Conservation (phyloP, 352 stramenopile genomes). For the Phytophthora hybrid region DNA sequence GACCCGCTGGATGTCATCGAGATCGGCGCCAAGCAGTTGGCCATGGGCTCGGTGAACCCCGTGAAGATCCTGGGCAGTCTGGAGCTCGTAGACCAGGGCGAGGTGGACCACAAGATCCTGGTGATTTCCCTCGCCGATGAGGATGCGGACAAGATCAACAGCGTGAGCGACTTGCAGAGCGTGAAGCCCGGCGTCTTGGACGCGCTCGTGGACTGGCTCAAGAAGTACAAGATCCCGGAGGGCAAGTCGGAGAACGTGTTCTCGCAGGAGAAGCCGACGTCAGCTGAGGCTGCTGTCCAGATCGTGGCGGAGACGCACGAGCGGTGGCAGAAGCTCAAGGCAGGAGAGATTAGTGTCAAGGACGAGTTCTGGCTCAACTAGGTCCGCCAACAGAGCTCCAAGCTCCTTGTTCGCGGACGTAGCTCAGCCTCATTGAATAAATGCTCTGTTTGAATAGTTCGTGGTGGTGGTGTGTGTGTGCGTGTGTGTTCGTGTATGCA, state of each 20-base stretch:
- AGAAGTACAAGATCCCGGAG: constrained; percentile 99
- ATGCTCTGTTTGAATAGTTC: constrained; percentile 40
- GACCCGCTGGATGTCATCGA: constrained; percentile 99
- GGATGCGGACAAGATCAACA: constrained; percentile 87
- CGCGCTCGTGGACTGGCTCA: constrained; percentile 95
- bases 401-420: constrained; percentile 32
- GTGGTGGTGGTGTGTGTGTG: neutral
- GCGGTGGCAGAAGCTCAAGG: constrained; percentile 77
- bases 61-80: constrained; percentile 98
- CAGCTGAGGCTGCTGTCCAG: constrained; percentile 57
- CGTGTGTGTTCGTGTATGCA: no score
- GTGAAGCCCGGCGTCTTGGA: constrained; percentile 93
- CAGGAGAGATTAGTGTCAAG: constrained; percentile 66
- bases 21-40: constrained; percentile 90
- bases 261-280: constrained; percentile 76
- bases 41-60: constrained; percentile 96
- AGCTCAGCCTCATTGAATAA: constrained; percentile 32
- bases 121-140: constrained; percentile 93
- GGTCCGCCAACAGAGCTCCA: constrained; percentile 17
- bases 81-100: constrained; percentile 98
- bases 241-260: constrained; percentile 96
- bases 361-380: constrained; percentile 70
- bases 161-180: constrained; percentile 90
- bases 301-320: constrained; percentile 77
- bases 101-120: constrained; percentile 99